Conservation (phyloP, 192 early-diverging fungal species). For the Obelidium mucronatum region DNA sequence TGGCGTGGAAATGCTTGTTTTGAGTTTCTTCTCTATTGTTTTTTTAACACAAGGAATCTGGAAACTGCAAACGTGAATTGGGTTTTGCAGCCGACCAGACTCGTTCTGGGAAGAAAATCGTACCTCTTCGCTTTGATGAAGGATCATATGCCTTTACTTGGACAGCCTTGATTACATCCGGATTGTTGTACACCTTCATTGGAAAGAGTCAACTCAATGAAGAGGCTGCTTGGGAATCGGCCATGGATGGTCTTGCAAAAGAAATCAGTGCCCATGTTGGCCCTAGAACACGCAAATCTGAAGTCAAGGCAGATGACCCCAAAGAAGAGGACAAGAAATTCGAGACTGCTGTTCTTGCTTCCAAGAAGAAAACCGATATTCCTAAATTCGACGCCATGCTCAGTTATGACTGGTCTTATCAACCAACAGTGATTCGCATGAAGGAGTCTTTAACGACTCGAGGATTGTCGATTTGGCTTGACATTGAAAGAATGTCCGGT, state of each 20-base stretch:
- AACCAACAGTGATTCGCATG: slow-evolving; percentile 13
- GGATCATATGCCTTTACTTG: slow-evolving; percentile 48
- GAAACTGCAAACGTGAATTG: slow-evolving; percentile 47
- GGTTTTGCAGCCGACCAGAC: slow-evolving; percentile 51
- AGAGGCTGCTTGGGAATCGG: slow-evolving; percentile 15
- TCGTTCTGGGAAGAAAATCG: slow-evolving; percentile 43
- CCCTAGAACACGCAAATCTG: no score
- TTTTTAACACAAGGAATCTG: slow-evolving; percentile 19
- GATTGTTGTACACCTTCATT: slow-evolving; percentile 41
- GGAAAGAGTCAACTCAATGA: slow-evolving; percentile 10
- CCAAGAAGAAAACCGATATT: background rate
- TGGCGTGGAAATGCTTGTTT: background rate
- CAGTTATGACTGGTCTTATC: slow-evolving; percentile 24
- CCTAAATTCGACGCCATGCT: slow-evolving; percentile 25
- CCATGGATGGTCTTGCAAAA: slow-evolving; percentile 31
- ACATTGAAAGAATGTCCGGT: slow-evolving; percentile 40
- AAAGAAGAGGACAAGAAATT: slow-evolving; percentile 3
- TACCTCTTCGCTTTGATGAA: slow-evolving; percentile 46
- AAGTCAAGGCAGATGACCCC: background rate
- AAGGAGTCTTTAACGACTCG: slow-evolving; percentile 10
- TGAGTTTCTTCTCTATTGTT: background rate
- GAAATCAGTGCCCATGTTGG: slow-evolving; percentile 32
- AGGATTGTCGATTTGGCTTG: slow-evolving; percentile 34
- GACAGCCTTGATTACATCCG: slow-evolving; percentile 48
- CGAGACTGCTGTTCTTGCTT: background rate